A percentile compares a stretch with the other conserved stretches of the same genome.
These are phyloP conservation scores for Dalbergia cultrata DNA, from an alignment of 306 rosid genomes.

Conservation along the genomic window DNA sequence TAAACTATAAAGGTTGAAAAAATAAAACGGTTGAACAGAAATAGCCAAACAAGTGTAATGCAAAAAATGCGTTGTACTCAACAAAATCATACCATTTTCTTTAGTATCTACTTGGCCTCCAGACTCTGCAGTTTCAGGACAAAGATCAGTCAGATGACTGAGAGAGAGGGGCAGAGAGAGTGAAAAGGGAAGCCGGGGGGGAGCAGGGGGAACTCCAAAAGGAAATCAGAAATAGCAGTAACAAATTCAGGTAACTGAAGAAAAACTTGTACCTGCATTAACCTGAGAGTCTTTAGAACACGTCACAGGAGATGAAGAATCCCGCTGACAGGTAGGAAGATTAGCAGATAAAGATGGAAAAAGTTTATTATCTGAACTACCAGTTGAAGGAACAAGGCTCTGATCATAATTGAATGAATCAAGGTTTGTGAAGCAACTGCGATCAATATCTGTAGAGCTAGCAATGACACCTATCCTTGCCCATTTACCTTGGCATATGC, in stretches of 20 bases:
- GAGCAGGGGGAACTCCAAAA: not conserved
- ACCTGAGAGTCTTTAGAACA: constrained; percentile 61
- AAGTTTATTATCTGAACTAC: constrained; percentile 55
- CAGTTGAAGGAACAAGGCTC: constrained; percentile 77
- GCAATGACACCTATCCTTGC: constrained; percentile 61
- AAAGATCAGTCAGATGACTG: constrained; percentile 42
- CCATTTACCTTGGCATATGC: constrained; percentile 92
- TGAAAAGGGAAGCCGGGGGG: not conserved
- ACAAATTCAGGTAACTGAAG: constrained; percentile 23
- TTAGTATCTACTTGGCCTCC: constrained; percentile 58
- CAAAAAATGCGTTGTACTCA: constrained; percentile 34
- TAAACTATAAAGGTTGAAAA: not conserved
- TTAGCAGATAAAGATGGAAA: constrained; percentile 51
- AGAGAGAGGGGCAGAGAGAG: not conserved
- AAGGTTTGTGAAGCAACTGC: constrained; percentile 67
- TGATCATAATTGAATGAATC: constrained; percentile 77
- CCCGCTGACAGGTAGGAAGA: constrained; percentile 56
- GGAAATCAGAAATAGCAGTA: constrained; percentile 19
- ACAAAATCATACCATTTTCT: constrained; percentile 51
- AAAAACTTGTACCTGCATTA: constrained; percentile 60
- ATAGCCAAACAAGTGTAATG: constrained; percentile 32
- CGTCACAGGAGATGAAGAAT: constrained; percentile 55
- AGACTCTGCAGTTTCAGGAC: constrained; percentile 65
- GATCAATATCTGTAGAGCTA: constrained; percentile 49
- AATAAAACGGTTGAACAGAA: constrained; percentile 5